A percentile compares a stretch with the other conserved stretches of the same genome.
These are phyloP conservation scores for Neopestalotiopsis sp. DNA, from an alignment of 2,329 filamentous ascomycete genomes.

Conservation along the genomic window DNA sequence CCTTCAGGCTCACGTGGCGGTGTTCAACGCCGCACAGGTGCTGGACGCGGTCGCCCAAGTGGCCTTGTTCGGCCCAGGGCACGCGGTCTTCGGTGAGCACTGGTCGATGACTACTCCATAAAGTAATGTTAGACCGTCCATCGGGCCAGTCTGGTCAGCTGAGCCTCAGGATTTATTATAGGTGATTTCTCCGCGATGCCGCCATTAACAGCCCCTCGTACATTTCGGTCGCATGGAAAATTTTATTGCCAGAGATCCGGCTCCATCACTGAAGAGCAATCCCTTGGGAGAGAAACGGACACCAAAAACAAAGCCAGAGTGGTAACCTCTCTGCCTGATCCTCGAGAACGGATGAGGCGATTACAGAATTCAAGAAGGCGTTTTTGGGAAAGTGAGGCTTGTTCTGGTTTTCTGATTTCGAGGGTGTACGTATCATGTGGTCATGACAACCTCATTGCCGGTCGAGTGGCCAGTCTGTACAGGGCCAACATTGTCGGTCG, in stretches of 20 bases:
- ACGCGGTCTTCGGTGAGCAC: slow-evolving; percentile 48
- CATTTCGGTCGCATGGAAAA: neutral
- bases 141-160: neutral
- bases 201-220: neutral
- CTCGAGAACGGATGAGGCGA: neutral
- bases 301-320: neutral
- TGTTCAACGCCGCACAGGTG: slow-evolving; percentile 38
- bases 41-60: slow-evolving; percentile 48
- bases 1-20: slow-evolving; percentile 49
- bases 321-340: neutral
- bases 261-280: neutral
- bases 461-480: slow-evolving; percentile 29
- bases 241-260: neutral
- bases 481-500: slow-evolving; percentile 67
- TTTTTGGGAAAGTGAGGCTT: neutral
- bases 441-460: slow-evolving; percentile 45
- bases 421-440: slow-evolving; percentile 29
- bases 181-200: neutral
- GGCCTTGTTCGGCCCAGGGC: slow-evolving; percentile 52
- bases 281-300: neutral
- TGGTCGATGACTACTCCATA: neutral
- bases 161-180: neutral
- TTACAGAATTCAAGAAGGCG: neutral
- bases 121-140: neutral
- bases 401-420: neutral